Evolutionary conservation across 106 monocot genomes (phyloP).

Genomic region (Posidonia australis): DNA sequence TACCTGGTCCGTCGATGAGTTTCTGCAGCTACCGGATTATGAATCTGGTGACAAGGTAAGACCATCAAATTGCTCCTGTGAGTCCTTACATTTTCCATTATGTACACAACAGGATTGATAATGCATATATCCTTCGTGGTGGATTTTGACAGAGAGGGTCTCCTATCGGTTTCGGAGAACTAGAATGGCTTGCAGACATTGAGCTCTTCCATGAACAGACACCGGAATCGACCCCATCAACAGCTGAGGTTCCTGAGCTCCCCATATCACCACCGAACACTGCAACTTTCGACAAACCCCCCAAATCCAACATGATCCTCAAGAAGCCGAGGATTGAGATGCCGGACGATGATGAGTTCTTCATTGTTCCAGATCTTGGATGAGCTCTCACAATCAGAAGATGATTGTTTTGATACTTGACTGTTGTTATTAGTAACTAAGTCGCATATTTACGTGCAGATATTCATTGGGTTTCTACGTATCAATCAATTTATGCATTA

Average conservation of each 20-base stretch:
- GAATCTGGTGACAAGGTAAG: conserved; percentile 66
- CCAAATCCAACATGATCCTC: conserved; percentile 9
- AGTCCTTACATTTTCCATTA: background rate
- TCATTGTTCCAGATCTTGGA: conserved; percentile 89
- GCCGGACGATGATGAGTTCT: conserved; percentile 67
- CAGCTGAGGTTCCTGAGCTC: conserved; percentile 64
- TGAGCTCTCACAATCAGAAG: conserved; percentile 6
- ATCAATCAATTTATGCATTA: no score
- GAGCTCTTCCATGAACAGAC: conserved; percentile 37
- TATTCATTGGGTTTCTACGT: no score
- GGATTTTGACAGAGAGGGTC: conserved; percentile 30
- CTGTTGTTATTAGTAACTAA: no score
- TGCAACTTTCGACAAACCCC: conserved; percentile 24
- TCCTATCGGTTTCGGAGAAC: conserved; percentile 44
- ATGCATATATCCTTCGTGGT: no score
- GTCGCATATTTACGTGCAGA: no score
- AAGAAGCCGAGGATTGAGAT: conserved; percentile 69
- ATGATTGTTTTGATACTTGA: no score
- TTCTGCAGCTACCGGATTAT: conserved; percentile 80
- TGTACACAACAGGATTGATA: background rate
- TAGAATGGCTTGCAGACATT: conserved; percentile 76
- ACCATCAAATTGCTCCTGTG: background rate
- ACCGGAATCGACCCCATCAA: conserved; percentile 7
- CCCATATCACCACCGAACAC: conserved; percentile 10
- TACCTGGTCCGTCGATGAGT: conserved; percentile 78